Evolutionary conservation across 768 basidiomycete genomes (phyloP).

Genomic region (Tricholoma flavovirens): DNA sequence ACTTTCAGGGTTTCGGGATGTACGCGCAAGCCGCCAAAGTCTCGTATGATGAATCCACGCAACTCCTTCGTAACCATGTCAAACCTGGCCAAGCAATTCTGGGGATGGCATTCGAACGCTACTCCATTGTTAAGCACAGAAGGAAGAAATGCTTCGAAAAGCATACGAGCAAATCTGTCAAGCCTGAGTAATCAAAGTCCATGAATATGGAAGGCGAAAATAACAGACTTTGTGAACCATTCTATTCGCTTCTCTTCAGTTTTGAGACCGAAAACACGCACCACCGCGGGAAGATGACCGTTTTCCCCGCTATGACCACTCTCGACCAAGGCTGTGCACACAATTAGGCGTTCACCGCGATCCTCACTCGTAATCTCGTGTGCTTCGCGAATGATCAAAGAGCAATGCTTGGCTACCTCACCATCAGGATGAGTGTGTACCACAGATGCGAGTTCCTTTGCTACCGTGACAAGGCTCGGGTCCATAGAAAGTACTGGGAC

Average conservation of each 20-base stretch:
- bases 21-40: constrained; percentile 52
- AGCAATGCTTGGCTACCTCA: constrained; percentile 50
- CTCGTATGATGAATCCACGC: constrained; percentile 51
- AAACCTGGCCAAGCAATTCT: constrained; percentile 54
- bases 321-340: constrained; percentile 53
- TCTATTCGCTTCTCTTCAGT: constrained; percentile 42
- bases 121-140: constrained; percentile 50
- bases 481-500: constrained; percentile 46
- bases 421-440: constrained; percentile 41
- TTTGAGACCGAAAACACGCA: constrained; percentile 45
- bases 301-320: constrained; percentile 43
- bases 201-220: not conserved
- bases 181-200: constrained; percentile 2
- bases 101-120: constrained; percentile 55
- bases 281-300: constrained; percentile 41
- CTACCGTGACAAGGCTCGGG: constrained; percentile 44
- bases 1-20: constrained; percentile 44
- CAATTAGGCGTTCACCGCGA: constrained; percentile 45
- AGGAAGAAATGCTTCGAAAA: constrained; percentile 52
- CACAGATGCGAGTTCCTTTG: constrained; percentile 49
- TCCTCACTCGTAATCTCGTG: constrained; percentile 44
- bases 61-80: constrained; percentile 42
- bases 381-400: constrained; percentile 47
- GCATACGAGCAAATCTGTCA: constrained; percentile 40
- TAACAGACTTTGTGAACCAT: constrained; percentile 45